phyloP scores from a whole-genome alignment of 2,329 filamentous ascomycete genomes.

The Pseudogymnoascus sp. region DNA sequence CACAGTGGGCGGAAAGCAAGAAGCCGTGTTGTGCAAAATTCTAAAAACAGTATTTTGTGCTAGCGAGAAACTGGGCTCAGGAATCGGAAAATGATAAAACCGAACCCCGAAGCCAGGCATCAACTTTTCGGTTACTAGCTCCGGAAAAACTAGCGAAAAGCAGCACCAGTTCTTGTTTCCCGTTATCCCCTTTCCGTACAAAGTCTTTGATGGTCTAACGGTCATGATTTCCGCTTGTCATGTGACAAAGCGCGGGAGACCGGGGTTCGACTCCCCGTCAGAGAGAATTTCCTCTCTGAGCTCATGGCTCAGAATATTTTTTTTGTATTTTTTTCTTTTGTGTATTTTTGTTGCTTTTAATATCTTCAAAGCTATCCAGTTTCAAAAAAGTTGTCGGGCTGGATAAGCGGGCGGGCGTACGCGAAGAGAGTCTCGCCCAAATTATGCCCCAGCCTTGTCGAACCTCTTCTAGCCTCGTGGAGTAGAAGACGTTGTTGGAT shows the following conservation, averaged over 20 bases:
- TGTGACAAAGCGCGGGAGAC: constrained; percentile 16
- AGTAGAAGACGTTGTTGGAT: not conserved
- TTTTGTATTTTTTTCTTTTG: not conserved
- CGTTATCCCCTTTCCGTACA: not conserved
- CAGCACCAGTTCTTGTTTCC: not conserved
- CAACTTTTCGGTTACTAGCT: not conserved
- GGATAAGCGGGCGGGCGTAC: not conserved
- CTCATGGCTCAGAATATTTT: constrained; percentile 6
- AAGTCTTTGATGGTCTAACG: constrained; percentile 22
- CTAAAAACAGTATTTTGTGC: constrained; percentile 7
- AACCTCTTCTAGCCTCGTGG: not conserved
- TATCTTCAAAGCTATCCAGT: too few relatives aligned
- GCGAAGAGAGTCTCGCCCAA: not conserved
- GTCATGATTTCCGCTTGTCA: constrained; percentile 26
- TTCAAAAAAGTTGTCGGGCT: not conserved
- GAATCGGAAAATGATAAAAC: not conserved
- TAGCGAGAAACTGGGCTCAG: not conserved
- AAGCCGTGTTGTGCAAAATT: not conserved
- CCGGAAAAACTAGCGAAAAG: not conserved
- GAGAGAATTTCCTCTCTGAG: constrained; percentile 12
- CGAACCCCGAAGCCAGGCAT: not conserved
- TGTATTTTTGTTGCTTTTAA: too few relatives aligned
- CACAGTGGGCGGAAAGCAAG: not conserved
- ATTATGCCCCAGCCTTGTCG: not conserved
- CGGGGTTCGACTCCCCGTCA: constrained; percentile 18